Percentiles rank a stretch among this genome's conserved stretches.
phyloP scores from a whole-genome alignment of 192 early-diverging fungal genomes.

The Rhizophagus sp. region DNA sequence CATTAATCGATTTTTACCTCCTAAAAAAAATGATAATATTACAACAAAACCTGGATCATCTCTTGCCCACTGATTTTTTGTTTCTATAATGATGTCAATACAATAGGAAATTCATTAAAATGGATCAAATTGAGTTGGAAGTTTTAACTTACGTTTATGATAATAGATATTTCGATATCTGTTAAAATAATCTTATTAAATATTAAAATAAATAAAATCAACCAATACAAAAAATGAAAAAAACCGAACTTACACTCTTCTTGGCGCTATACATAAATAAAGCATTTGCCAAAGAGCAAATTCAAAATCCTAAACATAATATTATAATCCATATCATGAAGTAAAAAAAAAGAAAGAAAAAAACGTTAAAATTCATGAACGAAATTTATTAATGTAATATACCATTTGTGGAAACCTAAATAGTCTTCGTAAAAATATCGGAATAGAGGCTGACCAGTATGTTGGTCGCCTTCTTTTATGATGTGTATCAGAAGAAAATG shows the following conservation, averaged over 20 bases:
- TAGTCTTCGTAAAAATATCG: slow-evolving; percentile 53
- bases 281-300: slow-evolving; percentile 89
- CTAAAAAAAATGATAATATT: slow-evolving; percentile 65
- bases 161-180: slow-evolving; percentile 95
- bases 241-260: slow-evolving; percentile 68
- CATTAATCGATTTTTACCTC: slow-evolving; percentile 49
- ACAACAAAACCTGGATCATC: slow-evolving; percentile 96
- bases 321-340: neutral
- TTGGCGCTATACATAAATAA: slow-evolving; percentile 78
- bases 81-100: slow-evolving; percentile 60
- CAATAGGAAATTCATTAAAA: slow-evolving; percentile 29
- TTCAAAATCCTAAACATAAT: slow-evolving; percentile 38
- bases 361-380: neutral
- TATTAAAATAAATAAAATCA: neutral
- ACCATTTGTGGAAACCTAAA: slow-evolving; percentile 79
- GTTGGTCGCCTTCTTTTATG: neutral
- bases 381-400: slow-evolving; percentile 44
- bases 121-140: neutral
- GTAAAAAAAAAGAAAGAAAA: neutral
- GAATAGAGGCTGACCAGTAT: slow-evolving; percentile 41
- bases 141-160: slow-evolving; percentile 78
- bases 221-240: neutral
- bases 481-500: neutral
- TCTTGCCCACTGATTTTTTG: slow-evolving; percentile 97
- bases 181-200: slow-evolving; percentile 2